Percentiles rank a stretch among this genome's conserved stretches.
Conservation (phyloP, 2,329 filamentous ascomycete species). For the Anthostomella pinea region DNA sequence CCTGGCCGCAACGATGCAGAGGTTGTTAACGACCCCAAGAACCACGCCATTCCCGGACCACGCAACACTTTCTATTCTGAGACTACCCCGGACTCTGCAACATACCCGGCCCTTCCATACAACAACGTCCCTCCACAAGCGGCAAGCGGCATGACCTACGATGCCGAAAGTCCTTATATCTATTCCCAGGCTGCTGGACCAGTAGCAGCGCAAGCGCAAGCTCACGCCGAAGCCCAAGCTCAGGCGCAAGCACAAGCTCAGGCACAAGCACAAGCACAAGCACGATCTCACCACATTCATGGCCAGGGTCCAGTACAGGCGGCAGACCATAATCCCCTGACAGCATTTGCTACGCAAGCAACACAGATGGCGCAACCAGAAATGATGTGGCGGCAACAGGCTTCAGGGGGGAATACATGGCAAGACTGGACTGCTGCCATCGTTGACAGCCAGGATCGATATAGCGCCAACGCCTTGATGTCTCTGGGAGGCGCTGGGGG, state of each 20-base stretch:
- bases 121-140: conserved; percentile 22
- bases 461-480: conserved; percentile 48
- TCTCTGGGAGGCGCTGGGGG: conserved; percentile 37
- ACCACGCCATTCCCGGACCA: conserved; percentile 21
- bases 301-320: conserved; percentile 19
- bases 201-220: conserved; percentile 20
- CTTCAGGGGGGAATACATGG: conserved; percentile 44
- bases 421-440: conserved; percentile 54
- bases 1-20: conserved; percentile 21
- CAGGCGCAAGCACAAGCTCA: conserved; percentile 24
- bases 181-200: conserved; percentile 28
- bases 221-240: conserved; percentile 22
- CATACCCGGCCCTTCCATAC: conserved; percentile 28
- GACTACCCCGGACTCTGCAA: conserved; percentile 20
- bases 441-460: conserved; percentile 47
- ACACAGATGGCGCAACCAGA: conserved; percentile 29
- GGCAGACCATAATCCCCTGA: conserved; percentile 26
- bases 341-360: conserved; percentile 28
- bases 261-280: conserved; percentile 17
- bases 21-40: conserved; percentile 19
- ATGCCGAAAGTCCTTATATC: conserved; percentile 25
- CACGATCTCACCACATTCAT: too few species aligned
- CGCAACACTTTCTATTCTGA: conserved; percentile 28
- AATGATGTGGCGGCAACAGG: conserved; percentile 30
- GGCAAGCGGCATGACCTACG: conserved; percentile 25